Evolutionary conservation across 1,139 yeast species (phyloP).

Genomic region (Saccharomycopsis hybrid): DNA sequence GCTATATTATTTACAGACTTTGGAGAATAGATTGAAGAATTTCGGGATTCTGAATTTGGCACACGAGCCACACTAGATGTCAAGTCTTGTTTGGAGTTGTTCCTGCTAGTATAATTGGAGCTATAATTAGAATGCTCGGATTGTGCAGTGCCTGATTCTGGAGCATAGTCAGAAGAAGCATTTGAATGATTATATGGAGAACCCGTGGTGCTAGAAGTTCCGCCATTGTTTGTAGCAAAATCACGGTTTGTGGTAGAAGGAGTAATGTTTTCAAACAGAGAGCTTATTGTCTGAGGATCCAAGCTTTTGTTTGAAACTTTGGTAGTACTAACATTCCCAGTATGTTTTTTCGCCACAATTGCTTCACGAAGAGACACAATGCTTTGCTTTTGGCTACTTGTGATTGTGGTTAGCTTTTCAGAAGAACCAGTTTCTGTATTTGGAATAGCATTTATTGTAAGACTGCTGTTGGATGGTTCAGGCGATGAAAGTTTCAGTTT

Average conservation of each 20-base stretch:
- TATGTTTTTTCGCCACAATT: too few species aligned
- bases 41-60: constrained; percentile 6
- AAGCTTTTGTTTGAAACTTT: too few species aligned
- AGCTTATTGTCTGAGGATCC: background rate
- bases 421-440: background rate
- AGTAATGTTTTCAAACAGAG: too few species aligned
- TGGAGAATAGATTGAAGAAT: constrained; percentile 19
- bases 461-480: background rate
- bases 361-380: background rate
- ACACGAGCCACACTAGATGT: background rate
- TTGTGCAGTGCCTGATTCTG: background rate
- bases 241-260: too few species aligned
- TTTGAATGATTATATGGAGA: constrained; percentile 4
- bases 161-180: constrained; percentile 17
- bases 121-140: constrained; percentile 8
- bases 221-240: too few species aligned
- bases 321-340: too few species aligned
- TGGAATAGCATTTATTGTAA: background rate
- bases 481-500: too few species aligned
- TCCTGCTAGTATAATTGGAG: constrained; percentile 15
- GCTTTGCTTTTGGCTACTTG: background rate
- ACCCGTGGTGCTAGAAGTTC: too few species aligned
- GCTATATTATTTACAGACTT: constrained; percentile 5
- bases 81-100: constrained; percentile 14
- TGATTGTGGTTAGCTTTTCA: background rate